Evolutionary conservation across 805 yeast genomes (phyloP), one percentile per base, ranked within the genome.

Genomic region (Schwanniomyces pseudopolymorphus): DNA sequence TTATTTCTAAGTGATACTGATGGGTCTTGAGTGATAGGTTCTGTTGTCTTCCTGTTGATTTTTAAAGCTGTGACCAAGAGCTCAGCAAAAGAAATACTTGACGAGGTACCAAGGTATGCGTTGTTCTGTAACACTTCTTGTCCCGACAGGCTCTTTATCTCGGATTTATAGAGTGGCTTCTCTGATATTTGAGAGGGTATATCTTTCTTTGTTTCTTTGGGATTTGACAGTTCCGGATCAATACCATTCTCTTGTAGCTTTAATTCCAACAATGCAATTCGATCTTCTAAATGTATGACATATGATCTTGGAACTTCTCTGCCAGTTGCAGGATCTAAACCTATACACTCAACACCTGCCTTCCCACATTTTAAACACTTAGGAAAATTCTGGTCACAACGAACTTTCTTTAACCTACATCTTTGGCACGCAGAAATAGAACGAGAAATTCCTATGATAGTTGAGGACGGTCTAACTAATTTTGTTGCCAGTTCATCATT

Each of bases 301-400:
- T 87, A 86, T 2, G 89, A 85, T 33, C 97, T 69, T 0, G 97
- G 95, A 1, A 89, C 81, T 53, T 86, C 89, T 45, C 96, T 72
- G 0, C 96, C 96, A 0, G 96, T 88, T 5, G 90, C 89, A 0
- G 96, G 90, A 60, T 91, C 97, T 3, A 87, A 64, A 0, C 95
- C 89, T 3, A 89, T 82, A 66, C 97, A 90, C 5, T 86, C 87
- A 2, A 71, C 85, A 5, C 81, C 79, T 9, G 87, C 85, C 56
- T 81, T 79, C 37, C 63, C 70, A 60, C 91, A 85, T 28, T 75
- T 73, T n/a, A 77, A 61, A 57, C 91, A 85, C 45, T 77, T 73
- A 3, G 91, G 91, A 59, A 84, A 80, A 49, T 75, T 77, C 47
- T 80, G 85, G 51, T 85, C 87, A 62, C 91, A 85, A 53, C 76